Conservation (phyloP, 768 basidiomycete genomes). For the Pleurotus platypus region DNA sequence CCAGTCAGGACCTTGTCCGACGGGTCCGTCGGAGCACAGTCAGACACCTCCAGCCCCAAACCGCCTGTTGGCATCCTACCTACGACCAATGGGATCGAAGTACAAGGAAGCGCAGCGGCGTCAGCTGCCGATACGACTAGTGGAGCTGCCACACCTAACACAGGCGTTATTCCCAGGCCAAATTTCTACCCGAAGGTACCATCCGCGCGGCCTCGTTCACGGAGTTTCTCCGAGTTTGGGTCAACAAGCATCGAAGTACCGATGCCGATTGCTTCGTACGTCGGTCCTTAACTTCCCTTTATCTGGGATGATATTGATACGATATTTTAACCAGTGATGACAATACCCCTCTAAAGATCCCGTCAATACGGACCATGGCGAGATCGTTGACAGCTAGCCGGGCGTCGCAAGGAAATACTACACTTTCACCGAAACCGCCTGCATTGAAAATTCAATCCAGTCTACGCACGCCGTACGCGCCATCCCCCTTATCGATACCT, state of each 20-base stretch:
- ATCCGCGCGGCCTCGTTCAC: slow-evolving; percentile 57
- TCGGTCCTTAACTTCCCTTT: slow-evolving; percentile 19
- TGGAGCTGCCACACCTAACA: neutral
- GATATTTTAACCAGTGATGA: slow-evolving; percentile 19
- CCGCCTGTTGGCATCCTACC: too few relatives aligned
- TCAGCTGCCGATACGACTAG: too few relatives aligned
- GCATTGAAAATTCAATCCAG: slow-evolving; percentile 17
- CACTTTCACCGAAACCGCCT: slow-evolving; percentile 14
- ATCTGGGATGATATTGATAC: neutral
- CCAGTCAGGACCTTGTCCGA: too few relatives aligned
- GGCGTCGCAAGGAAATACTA: slow-evolving; percentile 10
- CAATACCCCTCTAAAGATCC: slow-evolving; percentile 15
- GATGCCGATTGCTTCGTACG: slow-evolving; percentile 21
- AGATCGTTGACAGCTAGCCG: slow-evolving; percentile 11
- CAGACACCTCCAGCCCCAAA: too few relatives aligned
- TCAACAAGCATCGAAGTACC: slow-evolving; percentile 27
- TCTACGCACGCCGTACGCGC: slow-evolving; percentile 27
- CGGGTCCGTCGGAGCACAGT: too few relatives aligned
- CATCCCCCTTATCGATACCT: slow-evolving; percentile 41
- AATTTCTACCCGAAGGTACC: slow-evolving; percentile 62
- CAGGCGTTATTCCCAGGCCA: slow-evolving; percentile 44
- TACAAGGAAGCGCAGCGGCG: too few relatives aligned
- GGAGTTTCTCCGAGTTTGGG: slow-evolving; percentile 77
- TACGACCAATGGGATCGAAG: too few relatives aligned
- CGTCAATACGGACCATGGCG: slow-evolving; percentile 11